Base-by-base conservation (phyloP, 768 basidiomycete genomes). In the Naematelia aurantialba region DNA sequence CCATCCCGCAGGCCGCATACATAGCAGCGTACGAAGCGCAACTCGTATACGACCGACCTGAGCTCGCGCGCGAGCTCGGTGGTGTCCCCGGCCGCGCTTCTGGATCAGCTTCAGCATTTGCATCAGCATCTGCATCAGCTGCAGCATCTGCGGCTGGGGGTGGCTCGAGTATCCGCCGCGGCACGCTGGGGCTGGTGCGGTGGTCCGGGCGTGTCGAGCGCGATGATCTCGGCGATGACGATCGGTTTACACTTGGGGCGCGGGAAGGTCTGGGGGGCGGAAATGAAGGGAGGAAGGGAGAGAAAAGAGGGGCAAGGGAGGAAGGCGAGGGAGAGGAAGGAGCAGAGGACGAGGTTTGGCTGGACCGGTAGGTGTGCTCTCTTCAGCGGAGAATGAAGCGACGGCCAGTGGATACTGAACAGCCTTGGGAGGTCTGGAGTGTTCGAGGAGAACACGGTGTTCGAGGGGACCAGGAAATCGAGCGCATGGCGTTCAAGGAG, bases 11-110 rank as follows among this genome's bases (percentile, higher is more conserved):
- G 19, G 46, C 53, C 19, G 67, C 73, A 51, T 63, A 61, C 26
- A 56, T 90, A 30, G 84, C 85, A 64, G 90, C 88, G 0, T 82
- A 89, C 70, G 90, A 92, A 76, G 87, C 88, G 3, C 85, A 87
- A 50, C 76, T 92, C 21, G 73, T 85, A 3, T 82, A 82, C 17
- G 48, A 74, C 79, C 59, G 80, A 79, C 30, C 47, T 34, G 78
- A 65, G 50, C 62, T 34, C 1, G 73, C 60, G 13, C 17, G 30
- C 1, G 59, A 55, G 24, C 50, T 57, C 22, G 44, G 22, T 24
- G 31, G 46, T 3, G 14, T 29, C 14, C 44, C 10, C n/a, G n/a
- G n/a, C n/a, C n/a, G n/a, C n/a, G n/a, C n/a, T n/a, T n/a, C n/a
- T 25, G 29, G 11, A 25, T 5, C 13, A 34, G n/a, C 44, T 31